Percentiles rank a stretch among this genome's conserved stretches.
These are phyloP conservation scores for Boletus insuetus DNA, from an alignment of 768 basidiomycete species.

Conservation along the genomic window DNA sequence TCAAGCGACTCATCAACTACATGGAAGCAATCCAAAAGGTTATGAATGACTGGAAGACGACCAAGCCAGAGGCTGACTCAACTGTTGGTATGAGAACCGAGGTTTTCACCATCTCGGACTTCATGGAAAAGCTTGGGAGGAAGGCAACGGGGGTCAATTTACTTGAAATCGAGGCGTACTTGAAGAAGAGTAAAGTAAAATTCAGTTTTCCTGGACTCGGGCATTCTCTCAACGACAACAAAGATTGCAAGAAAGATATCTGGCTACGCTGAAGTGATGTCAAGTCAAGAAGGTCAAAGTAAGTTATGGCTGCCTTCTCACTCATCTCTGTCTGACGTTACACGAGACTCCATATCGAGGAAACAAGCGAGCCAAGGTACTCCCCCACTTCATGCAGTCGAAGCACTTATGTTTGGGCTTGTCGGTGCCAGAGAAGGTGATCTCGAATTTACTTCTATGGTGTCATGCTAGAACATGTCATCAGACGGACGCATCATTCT, in stretches of 20 bases:
- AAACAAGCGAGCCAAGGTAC: constrained; percentile 40
- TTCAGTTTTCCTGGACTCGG: neutral
- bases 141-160: constrained; percentile 77
- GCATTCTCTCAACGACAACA: neutral
- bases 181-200: constrained; percentile 86
- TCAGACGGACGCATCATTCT: constrained; percentile 76
- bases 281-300: constrained; percentile 40
- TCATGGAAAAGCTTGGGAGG: constrained; percentile 64
- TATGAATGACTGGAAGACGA: constrained; percentile 47
- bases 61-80: constrained; percentile 16
- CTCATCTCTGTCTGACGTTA: neutral
- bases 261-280: constrained; percentile 71
- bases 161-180: constrained; percentile 76
- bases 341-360: constrained; percentile 6
- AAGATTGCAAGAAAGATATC: constrained; percentile 79
- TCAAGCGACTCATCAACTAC: constrained; percentile 75
- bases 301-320: neutral
- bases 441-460: neutral
- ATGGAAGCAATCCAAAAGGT: constrained; percentile 67
- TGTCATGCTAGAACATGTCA: neutral
- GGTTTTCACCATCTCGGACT: constrained; percentile 65
- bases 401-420: constrained; percentile 76
- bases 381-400: constrained; percentile 77
- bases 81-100: constrained; percentile 37
- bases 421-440: constrained; percentile 73